Percentiles rank a stretch among this genome's conserved stretches.
These are phyloP conservation scores for Kuraishia ogatae DNA, from an alignment of 805 yeast species.

Conservation along the genomic window DNA sequence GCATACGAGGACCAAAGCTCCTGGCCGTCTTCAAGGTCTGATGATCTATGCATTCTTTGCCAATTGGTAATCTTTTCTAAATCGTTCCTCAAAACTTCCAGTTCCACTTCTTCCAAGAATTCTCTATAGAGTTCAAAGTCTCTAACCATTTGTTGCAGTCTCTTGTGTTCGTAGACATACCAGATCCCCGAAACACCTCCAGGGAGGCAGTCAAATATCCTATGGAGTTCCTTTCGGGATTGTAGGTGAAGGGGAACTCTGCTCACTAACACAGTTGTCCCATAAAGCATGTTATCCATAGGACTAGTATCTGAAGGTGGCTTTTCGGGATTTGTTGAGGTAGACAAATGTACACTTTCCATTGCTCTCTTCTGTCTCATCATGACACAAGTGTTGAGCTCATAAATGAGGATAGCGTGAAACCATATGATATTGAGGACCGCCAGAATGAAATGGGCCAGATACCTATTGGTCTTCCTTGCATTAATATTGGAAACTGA, in stretches of 20 bases:
- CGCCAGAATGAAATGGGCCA: constrained; percentile 58
- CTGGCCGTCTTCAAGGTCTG: not conserved
- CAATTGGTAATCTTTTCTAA: constrained; percentile 3
- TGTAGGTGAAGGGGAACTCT: constrained; percentile 33
- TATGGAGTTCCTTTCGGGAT: constrained; percentile 17
- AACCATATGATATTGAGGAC: constrained; percentile 45
- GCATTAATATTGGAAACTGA: constrained; percentile 66
- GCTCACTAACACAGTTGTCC: constrained; percentile 30
- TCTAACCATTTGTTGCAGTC: constrained; percentile 23
- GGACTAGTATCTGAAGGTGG: not conserved
- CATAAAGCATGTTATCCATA: constrained; percentile 9
- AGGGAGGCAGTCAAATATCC: constrained; percentile 32
- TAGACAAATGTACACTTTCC: not conserved
- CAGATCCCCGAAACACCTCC: constrained; percentile 51
- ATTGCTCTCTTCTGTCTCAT: constrained; percentile 30
- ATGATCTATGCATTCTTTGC: not conserved
- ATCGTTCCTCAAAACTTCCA: constrained; percentile 25
- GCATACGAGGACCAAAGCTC: not conserved
- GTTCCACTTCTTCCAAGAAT: constrained; percentile 30
- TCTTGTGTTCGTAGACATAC: constrained; percentile 41
- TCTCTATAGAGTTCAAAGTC: constrained; percentile 20
- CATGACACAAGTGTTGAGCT: constrained; percentile 41
- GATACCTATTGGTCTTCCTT: constrained; percentile 36
- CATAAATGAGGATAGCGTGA: constrained; percentile 47
- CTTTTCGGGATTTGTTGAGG: not conserved